A percentile compares a stretch with the other conserved stretches of the same genome.
Conservation (phyloP, 2,329 filamentous ascomycete genomes). For the Aspergillus piperis region DNA sequence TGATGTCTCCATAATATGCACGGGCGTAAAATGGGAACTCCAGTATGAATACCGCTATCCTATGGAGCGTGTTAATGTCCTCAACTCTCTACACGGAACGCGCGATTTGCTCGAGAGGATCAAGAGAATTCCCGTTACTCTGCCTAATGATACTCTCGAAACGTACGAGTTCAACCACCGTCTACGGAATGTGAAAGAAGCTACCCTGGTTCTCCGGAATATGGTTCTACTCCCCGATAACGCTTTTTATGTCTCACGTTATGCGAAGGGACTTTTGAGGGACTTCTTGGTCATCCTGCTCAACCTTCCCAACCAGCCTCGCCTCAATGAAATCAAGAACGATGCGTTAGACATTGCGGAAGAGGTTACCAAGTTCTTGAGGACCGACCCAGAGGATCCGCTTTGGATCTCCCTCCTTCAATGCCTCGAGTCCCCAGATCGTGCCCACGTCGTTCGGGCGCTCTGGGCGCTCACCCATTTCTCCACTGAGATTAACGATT, state of each 20-base stretch:
- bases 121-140: constrained; percentile 58
- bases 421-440: constrained; percentile 68
- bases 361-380: constrained; percentile 80
- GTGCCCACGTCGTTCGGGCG: constrained; percentile 77
- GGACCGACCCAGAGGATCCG: constrained; percentile 70
- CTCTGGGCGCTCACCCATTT: constrained; percentile 82
- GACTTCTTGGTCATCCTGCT: constrained; percentile 83
- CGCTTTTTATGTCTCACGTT: constrained; percentile 74
- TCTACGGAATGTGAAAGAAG: constrained; percentile 79
- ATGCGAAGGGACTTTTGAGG: constrained; percentile 65
- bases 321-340: constrained; percentile 80
- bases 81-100: constrained; percentile 69
- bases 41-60: constrained; percentile 63
- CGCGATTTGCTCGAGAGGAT: constrained; percentile 73
- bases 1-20: constrained; percentile 75
- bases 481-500: constrained; percentile 79
- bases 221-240: constrained; percentile 96
- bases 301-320: constrained; percentile 70
- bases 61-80: constrained; percentile 56
- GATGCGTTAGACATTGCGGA: constrained; percentile 90
- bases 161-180: constrained; percentile 69
- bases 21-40: constrained; percentile 78
- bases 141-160: constrained; percentile 67
- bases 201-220: constrained; percentile 84
- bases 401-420: constrained; percentile 70